phyloP scores from a whole-genome alignment of 225 moss, liverwort and hornwort species.

The Physcomitrium patens region DNA sequence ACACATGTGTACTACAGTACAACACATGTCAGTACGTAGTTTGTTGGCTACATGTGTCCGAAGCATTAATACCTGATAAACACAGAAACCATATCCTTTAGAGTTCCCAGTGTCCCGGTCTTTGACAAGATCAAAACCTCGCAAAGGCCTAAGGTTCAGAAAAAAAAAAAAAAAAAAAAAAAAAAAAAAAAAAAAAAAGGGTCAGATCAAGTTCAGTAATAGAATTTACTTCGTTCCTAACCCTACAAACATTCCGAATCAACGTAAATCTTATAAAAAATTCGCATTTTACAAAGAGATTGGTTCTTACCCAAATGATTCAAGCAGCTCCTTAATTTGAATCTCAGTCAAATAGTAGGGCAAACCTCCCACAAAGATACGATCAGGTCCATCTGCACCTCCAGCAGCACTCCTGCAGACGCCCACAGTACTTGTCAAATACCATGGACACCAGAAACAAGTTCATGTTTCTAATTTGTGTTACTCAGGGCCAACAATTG shows the following conservation, averaged over 20 bases:
- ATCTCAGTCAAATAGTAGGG: slow-evolving; percentile 81
- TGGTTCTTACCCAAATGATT: slow-evolving; percentile 75
- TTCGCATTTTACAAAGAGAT: slow-evolving; percentile 5
- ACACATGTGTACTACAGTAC: slow-evolving; percentile 1
- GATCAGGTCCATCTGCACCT: slow-evolving; percentile 87
- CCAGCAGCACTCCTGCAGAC: slow-evolving; percentile 63
- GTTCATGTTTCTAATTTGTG: too few species aligned
- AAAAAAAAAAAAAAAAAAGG: neutral
- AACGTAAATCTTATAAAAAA: neutral
- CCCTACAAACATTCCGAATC: neutral
- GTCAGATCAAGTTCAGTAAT: neutral
- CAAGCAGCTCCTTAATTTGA: slow-evolving; percentile 85
- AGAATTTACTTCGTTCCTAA: neutral
- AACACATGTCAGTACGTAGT: neutral
- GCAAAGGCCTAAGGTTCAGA: slow-evolving; percentile 55
- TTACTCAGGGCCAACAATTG: too few species aligned
- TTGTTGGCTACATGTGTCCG: neutral
- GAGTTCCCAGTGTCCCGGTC: slow-evolving; percentile 87
- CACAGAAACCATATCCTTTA: slow-evolving; percentile 87
- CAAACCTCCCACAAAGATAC: slow-evolving; percentile 87
- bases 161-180: neutral
- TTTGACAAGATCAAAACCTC: slow-evolving; percentile 87
- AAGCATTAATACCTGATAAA: slow-evolving; percentile 65
- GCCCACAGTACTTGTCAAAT: neutral
- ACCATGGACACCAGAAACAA: slow-evolving; percentile 14